Percentiles rank a stretch among this genome's conserved stretches.
These are phyloP conservation scores for Russula dissimulans DNA, from an alignment of 768 basidiomycete genomes.

Conservation along the genomic window DNA sequence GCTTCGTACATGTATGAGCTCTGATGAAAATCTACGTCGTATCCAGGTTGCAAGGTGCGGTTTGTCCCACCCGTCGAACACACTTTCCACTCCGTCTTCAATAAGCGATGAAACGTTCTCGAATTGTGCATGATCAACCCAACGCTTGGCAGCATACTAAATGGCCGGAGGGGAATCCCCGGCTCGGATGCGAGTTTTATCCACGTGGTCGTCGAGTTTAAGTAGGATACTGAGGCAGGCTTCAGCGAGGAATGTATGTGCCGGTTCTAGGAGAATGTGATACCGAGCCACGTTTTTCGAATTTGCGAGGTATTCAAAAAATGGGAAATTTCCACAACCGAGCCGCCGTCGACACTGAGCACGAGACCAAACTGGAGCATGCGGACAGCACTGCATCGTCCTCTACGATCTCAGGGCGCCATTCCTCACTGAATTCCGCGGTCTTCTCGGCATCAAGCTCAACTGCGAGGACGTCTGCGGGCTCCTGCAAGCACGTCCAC, in stretches of 20 bases:
- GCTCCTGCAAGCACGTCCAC: too few species aligned
- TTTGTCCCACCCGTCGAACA: too few species aligned
- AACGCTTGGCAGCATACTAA: neutral
- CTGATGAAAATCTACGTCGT: too few species aligned
- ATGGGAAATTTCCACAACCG: neutral
- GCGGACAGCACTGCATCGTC: too few species aligned
- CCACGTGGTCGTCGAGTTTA: neutral
- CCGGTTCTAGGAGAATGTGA: neutral
- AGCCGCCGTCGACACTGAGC: neutral
- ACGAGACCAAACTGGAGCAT: neutral
- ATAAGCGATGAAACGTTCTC: neutral
- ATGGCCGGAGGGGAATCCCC: too few species aligned
- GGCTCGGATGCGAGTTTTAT: neutral
- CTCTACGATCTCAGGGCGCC: too few species aligned
- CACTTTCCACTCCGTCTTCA: neutral
- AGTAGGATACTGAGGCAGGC: too few species aligned
- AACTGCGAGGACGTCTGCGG: too few species aligned
- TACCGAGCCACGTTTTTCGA: neutral
- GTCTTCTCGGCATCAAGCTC: too few species aligned
- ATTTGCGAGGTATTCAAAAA: too few species aligned
- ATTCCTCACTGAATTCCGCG: too few species aligned
- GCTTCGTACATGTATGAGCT: too few species aligned
- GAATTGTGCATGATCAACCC: neutral
- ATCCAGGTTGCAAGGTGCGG: neutral
- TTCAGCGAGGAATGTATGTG: neutral